Conservation (phyloP, 2,329 filamentous ascomycete genomes). For the Akanthomyces dipterigenus region DNA sequence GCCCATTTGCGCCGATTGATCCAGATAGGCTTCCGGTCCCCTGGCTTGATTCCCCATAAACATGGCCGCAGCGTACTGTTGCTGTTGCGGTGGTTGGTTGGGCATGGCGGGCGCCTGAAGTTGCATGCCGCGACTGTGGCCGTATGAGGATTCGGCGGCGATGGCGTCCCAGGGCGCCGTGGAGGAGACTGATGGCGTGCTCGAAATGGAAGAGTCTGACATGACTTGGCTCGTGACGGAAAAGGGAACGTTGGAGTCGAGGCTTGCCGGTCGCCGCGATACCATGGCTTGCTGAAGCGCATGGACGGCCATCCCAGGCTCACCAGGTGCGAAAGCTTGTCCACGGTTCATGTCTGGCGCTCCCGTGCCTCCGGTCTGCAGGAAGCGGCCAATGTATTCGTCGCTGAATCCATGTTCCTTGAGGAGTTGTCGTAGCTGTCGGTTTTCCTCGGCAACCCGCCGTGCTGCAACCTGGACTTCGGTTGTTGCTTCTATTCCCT, state of each 20-base stretch:
- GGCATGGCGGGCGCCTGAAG: neutral
- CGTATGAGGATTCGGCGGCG: constrained; percentile 4
- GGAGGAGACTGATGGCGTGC: constrained; percentile 23
- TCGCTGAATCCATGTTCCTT: constrained; percentile 50
- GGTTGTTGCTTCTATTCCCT: constrained; percentile 60
- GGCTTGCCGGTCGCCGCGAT: constrained; percentile 27
- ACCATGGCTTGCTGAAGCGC: constrained; percentile 32
- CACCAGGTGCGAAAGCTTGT: constrained; percentile 8
- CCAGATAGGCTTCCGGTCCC: neutral
- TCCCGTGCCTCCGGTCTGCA: constrained; percentile 20
- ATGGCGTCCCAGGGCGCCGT: constrained; percentile 27
- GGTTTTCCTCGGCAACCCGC: constrained; percentile 64
- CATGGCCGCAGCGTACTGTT: neutral
- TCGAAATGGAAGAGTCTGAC: constrained; percentile 27
- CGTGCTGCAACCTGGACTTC: constrained; percentile 66
- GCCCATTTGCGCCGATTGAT: neutral
- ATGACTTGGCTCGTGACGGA: constrained; percentile 25
- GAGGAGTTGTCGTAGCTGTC: constrained; percentile 53
- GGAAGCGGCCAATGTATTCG: constrained; percentile 41
- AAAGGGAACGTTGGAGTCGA: constrained; percentile 23
- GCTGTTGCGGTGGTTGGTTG: neutral
- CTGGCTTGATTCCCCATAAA: constrained; percentile 1
- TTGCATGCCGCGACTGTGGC: neutral
- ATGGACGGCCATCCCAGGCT: constrained; percentile 22
- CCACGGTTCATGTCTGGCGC: neutral